A percentile compares a stretch with the other conserved stretches of the same genome.
Evolutionary conservation across 176 grass and related monocot species (phyloP).

Genomic region (Oryza punctata): DNA sequence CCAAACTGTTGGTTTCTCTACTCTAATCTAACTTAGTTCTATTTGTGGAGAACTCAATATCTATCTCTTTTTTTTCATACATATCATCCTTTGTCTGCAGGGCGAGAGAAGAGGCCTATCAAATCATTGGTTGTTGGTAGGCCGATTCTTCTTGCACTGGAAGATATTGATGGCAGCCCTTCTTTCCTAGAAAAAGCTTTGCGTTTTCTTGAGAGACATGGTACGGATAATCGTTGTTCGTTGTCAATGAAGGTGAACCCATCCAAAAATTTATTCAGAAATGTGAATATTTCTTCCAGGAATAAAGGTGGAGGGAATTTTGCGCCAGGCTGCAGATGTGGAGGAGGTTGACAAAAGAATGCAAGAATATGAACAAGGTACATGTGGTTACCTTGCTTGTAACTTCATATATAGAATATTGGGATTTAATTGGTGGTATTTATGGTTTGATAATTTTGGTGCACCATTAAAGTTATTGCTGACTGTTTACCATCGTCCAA

Average conservation of each 20-base stretch:
- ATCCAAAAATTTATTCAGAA: slow-evolving; percentile 34
- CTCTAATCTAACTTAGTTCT: slow-evolving; percentile 25
- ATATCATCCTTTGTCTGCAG: slow-evolving; percentile 49
- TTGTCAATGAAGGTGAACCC: not conserved
- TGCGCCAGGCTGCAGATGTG: slow-evolving; percentile 93
- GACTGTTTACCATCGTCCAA: not conserved
- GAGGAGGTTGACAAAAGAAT: slow-evolving; percentile 96
- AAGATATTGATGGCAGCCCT: slow-evolving; percentile 98
- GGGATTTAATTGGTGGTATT: slow-evolving; percentile 24
- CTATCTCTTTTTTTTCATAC: slow-evolving; percentile 8
- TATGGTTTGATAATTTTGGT: slow-evolving; percentile 33
- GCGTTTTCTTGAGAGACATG: slow-evolving; percentile 95
- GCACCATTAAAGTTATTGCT: too few relatives aligned
- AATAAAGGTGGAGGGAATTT: slow-evolving; percentile 95
- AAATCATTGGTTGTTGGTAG: slow-evolving; percentile 94
- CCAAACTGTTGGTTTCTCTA: slow-evolving; percentile 71
- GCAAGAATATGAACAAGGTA: slow-evolving; percentile 98
- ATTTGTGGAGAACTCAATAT: slow-evolving; percentile 8
- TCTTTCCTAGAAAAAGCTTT: slow-evolving; percentile 99
- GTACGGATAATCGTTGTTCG: slow-evolving; percentile 40
- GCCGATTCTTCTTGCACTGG: slow-evolving; percentile 96
- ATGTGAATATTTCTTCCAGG: slow-evolving; percentile 61
- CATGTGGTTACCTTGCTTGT: slow-evolving; percentile 22
- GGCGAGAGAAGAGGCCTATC: slow-evolving; percentile 86
- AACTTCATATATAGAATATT: slow-evolving; percentile 29